phyloP scores from a whole-genome alignment of 2,329 filamentous ascomycete species.

The Mycosphaerella sp. region DNA sequence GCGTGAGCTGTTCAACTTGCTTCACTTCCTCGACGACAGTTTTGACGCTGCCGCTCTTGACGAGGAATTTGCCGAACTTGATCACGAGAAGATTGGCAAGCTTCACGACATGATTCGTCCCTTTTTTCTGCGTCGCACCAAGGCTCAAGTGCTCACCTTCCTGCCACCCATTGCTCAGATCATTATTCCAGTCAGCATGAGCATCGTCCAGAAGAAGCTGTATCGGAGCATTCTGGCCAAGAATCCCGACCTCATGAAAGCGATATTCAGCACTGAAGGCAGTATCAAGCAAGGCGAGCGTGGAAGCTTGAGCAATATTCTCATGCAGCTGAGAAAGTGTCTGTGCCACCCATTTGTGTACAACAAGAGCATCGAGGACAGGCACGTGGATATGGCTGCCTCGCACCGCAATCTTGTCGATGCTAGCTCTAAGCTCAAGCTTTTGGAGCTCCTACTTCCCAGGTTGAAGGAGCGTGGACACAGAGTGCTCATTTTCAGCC shows the following conservation, averaged over 20 bases:
- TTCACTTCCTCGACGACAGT: slow-evolving; percentile 80
- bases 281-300: slow-evolving; percentile 62
- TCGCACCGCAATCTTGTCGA: slow-evolving; percentile 80
- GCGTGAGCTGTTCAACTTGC: slow-evolving; percentile 88
- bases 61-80: slow-evolving; percentile 67
- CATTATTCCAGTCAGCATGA: slow-evolving; percentile 95
- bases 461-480: slow-evolving; percentile 81
- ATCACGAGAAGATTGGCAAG: slow-evolving; percentile 71
- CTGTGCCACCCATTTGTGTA: slow-evolving; percentile 96
- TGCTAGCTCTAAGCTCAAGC: slow-evolving; percentile 79
- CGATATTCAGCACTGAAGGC: slow-evolving; percentile 67
- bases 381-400: slow-evolving; percentile 53
- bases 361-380: slow-evolving; percentile 82
- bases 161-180: slow-evolving; percentile 90
- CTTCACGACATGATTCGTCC: slow-evolving; percentile 77
- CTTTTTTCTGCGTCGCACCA: slow-evolving; percentile 70
- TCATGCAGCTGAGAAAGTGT: slow-evolving; percentile 92
- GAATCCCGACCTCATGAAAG: slow-evolving; percentile 79
- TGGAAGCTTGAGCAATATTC: slow-evolving; percentile 81
- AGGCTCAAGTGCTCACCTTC: slow-evolving; percentile 83
- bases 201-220: slow-evolving; percentile 82
- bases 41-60: slow-evolving; percentile 69
- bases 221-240: slow-evolving; percentile 91
- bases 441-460: slow-evolving; percentile 79
- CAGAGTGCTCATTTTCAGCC: slow-evolving; percentile 89